Percentiles rank a stretch among this genome's conserved stretches.
Conservation (phyloP, 257 asterid species). For the Solanum chilense region DNA sequence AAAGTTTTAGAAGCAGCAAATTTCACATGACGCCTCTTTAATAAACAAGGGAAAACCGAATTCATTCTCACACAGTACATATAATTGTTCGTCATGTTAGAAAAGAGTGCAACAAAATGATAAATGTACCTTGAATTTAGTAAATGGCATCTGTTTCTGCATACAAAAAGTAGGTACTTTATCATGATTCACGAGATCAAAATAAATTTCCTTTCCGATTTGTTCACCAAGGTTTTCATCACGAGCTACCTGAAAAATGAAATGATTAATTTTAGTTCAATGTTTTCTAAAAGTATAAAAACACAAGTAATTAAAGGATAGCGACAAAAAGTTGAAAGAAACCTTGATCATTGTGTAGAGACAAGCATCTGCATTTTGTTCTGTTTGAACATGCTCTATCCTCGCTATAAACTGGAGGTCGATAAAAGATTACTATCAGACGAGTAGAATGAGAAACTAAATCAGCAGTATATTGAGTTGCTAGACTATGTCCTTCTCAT, state of each 20-base stretch:
- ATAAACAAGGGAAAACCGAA: not conserved
- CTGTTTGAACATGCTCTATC: conserved; percentile 60
- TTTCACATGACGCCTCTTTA: not conserved
- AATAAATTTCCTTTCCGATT: conserved; percentile 63
- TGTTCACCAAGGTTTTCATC: conserved; percentile 62
- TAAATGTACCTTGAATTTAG: conserved; percentile 49
- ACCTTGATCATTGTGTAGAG: conserved; percentile 76
- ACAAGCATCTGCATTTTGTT: conserved; percentile 65
- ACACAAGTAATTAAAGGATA: not conserved
- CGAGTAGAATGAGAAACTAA: conserved; percentile 7
- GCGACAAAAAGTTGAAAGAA: not conserved
- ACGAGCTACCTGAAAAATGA: conserved; percentile 55
- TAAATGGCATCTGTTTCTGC: conserved; percentile 33
- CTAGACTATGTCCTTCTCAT: conserved; percentile 9
- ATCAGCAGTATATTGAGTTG: conserved; percentile 12
- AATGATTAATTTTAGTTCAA: not conserved
- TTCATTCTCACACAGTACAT: not conserved
- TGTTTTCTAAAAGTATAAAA: not conserved
- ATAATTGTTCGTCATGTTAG: no score
- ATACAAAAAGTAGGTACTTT: conserved; percentile 28
- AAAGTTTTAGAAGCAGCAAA: not conserved
- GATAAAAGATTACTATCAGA: not conserved
- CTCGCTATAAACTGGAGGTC: conserved; percentile 1
- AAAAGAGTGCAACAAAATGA: not conserved
- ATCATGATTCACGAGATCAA: conserved; percentile 85